These are phyloP conservation scores for Boletus rubroflammeus DNA, from an alignment of 768 basidiomycete genomes.

Conservation along the genomic window DNA sequence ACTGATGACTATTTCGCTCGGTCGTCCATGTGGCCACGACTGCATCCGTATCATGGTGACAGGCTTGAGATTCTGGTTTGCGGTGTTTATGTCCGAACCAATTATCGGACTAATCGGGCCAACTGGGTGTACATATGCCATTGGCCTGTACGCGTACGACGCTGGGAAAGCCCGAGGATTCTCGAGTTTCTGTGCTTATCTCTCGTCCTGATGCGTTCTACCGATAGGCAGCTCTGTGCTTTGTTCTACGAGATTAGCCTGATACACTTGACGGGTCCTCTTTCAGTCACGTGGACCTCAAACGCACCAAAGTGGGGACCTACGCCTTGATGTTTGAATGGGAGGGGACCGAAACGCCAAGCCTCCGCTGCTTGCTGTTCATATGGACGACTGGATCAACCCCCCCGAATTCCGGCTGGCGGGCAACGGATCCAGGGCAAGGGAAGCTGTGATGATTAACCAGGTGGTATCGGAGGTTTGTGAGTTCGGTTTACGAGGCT, in stretches of 20 bases:
- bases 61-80: neutral
- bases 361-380: constrained; percentile 51
- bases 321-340: constrained; percentile 61
- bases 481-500: constrained; percentile 13
- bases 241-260: neutral
- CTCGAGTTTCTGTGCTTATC: neutral
- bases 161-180: neutral
- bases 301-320: constrained; percentile 55
- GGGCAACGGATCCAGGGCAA: constrained; percentile 48
- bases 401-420: constrained; percentile 42
- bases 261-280: neutral
- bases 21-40: constrained; percentile 1
- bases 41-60: constrained; percentile 1
- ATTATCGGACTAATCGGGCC: neutral
- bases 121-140: neutral
- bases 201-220: neutral
- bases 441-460: constrained; percentile 46
- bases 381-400: constrained; percentile 47
- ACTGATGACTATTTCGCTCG: neutral
- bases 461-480: constrained; percentile 34
- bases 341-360: constrained; percentile 53
- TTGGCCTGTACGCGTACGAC: neutral
- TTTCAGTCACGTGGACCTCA: constrained; percentile 43
- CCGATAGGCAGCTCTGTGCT: constrained; percentile 7
- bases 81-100: too few relatives aligned